Evolutionary conservation across 2,329 filamentous ascomycete species (phyloP).

Genomic region (Parasarocladium wereldwijsianum): DNA sequence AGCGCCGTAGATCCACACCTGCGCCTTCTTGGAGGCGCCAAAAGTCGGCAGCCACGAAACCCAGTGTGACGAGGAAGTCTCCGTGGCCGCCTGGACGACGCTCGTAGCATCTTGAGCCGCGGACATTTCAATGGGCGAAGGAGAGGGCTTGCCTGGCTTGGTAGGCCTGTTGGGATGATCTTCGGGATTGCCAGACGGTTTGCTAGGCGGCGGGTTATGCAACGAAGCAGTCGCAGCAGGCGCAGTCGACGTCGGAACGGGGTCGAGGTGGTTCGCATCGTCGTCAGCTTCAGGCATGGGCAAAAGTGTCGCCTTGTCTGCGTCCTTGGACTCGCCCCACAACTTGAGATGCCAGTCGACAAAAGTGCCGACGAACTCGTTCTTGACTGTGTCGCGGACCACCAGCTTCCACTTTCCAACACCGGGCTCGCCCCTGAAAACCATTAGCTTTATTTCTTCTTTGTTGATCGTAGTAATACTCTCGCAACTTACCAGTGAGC

Average conservation of each 20-base stretch:
- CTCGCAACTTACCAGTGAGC: conserved; percentile 71
- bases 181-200: conserved; percentile 28
- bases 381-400: conserved; percentile 70
- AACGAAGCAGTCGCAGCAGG: conserved; percentile 34
- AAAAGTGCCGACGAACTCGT: conserved; percentile 64
- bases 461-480: not conserved
- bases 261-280: conserved; percentile 64
- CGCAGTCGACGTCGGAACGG: conserved; percentile 35
- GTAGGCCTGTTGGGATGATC: conserved; percentile 51
- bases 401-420: conserved; percentile 83
- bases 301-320: conserved; percentile 53
- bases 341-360: conserved; percentile 87
- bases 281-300: conserved; percentile 75
- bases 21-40: conserved; percentile 71
- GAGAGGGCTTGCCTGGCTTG: conserved; percentile 19
- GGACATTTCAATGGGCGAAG: conserved; percentile 17
- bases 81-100: conserved; percentile 12
- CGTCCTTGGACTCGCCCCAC: conserved; percentile 80
- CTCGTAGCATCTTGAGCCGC: conserved; percentile 4
- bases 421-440: conserved; percentile 65
- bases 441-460: conserved; percentile 15
- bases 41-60: conserved; percentile 86
- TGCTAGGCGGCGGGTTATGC: conserved; percentile 14
- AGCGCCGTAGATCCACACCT: conserved; percentile 87
- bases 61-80: conserved; percentile 51